These are phyloP conservation scores for Ogataea paradorogensis DNA, from an alignment of 805 yeast species.

Conservation along the genomic window DNA sequence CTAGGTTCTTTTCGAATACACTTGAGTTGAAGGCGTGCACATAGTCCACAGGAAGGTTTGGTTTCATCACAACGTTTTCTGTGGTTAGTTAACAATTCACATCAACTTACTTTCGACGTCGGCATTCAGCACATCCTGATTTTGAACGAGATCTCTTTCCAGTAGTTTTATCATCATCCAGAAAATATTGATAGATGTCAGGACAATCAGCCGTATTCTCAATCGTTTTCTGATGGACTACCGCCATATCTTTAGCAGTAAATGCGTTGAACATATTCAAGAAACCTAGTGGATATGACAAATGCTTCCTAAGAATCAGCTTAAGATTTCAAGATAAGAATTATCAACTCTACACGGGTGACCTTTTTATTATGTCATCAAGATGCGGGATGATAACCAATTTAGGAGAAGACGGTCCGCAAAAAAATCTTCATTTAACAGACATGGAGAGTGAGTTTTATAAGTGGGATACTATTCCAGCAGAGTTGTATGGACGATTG, in stretches of 20 bases:
- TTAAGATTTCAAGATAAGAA: too few species aligned
- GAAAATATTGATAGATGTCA: neutral
- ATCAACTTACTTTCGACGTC: slow-evolving; percentile 16
- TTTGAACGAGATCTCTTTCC: slow-evolving; percentile 18
- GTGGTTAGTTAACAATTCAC: slow-evolving; percentile 1
- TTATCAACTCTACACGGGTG: too few species aligned
- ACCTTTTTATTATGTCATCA: too few species aligned
- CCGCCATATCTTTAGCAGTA: slow-evolving; percentile 3
- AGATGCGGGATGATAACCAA: too few species aligned
- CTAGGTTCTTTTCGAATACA: slow-evolving; percentile 27
- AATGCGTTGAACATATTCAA: slow-evolving; percentile 4
- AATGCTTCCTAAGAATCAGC: too few species aligned
- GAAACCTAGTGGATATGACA: too few species aligned
- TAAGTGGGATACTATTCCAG: slow-evolving; percentile 14
- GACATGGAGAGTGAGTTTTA: neutral
- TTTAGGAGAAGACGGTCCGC: neutral
- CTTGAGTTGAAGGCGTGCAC: slow-evolving; percentile 30
- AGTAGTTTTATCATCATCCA: slow-evolving; percentile 11
- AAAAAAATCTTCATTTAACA: neutral
- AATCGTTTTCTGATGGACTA: slow-evolving; percentile 5
- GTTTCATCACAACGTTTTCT: slow-evolving; percentile 45
- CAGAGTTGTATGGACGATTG: slow-evolving; percentile 8
- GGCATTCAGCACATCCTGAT: slow-evolving; percentile 20
- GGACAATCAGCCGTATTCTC: neutral
- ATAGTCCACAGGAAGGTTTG: slow-evolving; percentile 42